Evolutionary conservation across 768 basidiomycete genomes (phyloP).

Genomic region (Tricholoma sp.): DNA sequence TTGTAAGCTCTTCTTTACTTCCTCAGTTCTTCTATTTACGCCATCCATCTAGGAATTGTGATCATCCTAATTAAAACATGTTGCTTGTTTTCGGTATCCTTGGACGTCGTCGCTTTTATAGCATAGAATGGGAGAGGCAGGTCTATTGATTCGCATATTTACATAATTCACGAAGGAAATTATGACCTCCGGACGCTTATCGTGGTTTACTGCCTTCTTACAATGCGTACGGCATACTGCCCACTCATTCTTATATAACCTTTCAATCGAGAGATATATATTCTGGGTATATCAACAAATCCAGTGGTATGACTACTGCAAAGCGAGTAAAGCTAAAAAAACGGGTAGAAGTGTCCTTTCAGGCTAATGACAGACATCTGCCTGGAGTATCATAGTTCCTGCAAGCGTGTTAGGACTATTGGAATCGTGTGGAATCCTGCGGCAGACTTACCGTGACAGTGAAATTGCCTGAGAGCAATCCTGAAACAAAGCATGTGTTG

Average conservation of each 20-base stretch:
- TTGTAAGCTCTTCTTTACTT: constrained; percentile 32
- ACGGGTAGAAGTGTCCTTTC: not conserved
- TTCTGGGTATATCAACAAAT: not conserved
- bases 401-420: not conserved
- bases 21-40: not conserved
- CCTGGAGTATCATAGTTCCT: constrained; percentile 10
- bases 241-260: not conserved
- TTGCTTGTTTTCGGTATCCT: not conserved
- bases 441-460: constrained; percentile 54
- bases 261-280: constrained; percentile 10
- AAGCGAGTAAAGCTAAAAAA: not conserved
- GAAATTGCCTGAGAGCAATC: constrained; percentile 70
- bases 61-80: constrained; percentile 5
- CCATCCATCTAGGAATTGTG: constrained; percentile 23
- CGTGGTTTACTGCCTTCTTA: not conserved
- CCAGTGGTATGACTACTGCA: not conserved
- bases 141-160: not conserved
- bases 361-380: not conserved
- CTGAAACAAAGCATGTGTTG: constrained; percentile 30
- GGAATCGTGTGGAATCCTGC: not conserved
- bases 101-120: not conserved
- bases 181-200: not conserved
- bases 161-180: not conserved
- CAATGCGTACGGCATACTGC: not conserved
- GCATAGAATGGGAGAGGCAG: not conserved